Evolutionary conservation across 305 asterid species (phyloP).

Genomic region (Andrographis paniculata): DNA sequence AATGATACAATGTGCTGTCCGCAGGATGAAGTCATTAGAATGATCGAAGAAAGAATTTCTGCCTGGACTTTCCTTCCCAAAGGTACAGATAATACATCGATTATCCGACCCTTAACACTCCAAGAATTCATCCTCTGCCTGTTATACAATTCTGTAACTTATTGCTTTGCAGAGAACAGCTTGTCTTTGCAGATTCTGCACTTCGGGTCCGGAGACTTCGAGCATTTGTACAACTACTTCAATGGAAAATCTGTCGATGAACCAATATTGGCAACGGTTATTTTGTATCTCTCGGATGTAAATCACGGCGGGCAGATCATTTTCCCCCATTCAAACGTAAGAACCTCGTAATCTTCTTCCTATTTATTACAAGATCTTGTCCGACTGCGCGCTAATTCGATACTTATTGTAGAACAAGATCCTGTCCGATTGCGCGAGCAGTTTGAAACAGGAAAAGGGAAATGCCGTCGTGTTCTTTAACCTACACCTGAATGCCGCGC

Average conservation of each 20-base stretch:
- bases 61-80: conserved; percentile 87
- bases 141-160: not conserved
- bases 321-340: conserved; percentile 66
- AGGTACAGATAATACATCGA: conserved; percentile 34
- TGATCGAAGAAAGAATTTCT: conserved; percentile 70
- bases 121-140: conserved; percentile 5
- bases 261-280: conserved; percentile 63
- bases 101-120: not conserved
- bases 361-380: not conserved
- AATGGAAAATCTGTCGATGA: conserved; percentile 23
- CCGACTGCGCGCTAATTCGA: not conserved
- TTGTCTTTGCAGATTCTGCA: conserved; percentile 40
- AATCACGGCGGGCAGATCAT: conserved; percentile 61
- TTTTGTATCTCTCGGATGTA: conserved; percentile 67
- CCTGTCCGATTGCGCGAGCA: conserved; percentile 48
- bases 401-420: conserved; percentile 33
- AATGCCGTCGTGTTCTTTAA: conserved; percentile 66
- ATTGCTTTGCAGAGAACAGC: conserved; percentile 43
- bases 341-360: conserved; percentile 4
- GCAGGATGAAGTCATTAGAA: conserved; percentile 51
- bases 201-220: conserved; percentile 38
- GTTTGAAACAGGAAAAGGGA: conserved; percentile 48
- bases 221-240: conserved; percentile 31
- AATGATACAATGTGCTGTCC: conserved; percentile 19
- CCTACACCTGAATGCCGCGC: conserved; percentile 55